Evolutionary conservation across 805 yeast genomes (phyloP), one percentile per base, ranked within the genome.

Genomic region (Nakazawaea populi): DNA sequence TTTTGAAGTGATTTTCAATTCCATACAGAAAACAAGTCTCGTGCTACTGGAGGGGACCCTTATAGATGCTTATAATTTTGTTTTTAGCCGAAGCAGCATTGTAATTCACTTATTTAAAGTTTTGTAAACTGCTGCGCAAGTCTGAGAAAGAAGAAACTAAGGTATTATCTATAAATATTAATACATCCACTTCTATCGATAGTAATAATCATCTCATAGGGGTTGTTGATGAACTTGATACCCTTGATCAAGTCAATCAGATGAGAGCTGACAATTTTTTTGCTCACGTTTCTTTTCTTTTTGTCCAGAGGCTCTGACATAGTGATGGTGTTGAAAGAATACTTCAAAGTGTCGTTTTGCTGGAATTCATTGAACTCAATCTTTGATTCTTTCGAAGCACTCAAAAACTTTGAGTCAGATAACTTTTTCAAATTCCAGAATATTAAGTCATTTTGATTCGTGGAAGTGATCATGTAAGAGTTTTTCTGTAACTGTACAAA

Each of bases 111-210:
- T 18, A 18, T 18, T 18, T 18, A 18, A 18, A 18, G 24, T 18
- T 18, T 18, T 18, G 24, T 18, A 18, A 18, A 18, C 24, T 18
- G 24, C 24, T 18, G 24, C 24, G 24, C 24, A 18, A 18, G 24
- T 18, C 24, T 18, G 3, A 18, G 24, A 18, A 18, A 18, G 24
- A 18, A 18, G 24, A 18, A 18, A 18, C 24, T 6, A n/a, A 9
- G 39, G 6, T 18, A 14, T 49, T 58, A 77, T 57, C 72, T 75
- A 62, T 79, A 85, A 2, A 87, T 76, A 60, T 81, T 80, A 34
- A 88, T 70, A 2, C 68, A 70, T 0, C 96, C 96, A 41, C 79
- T 74, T 51, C 89, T 68, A 56, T 87, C 95, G 2, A 70, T 89
- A 2, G 86, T 73, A 3, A 87, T 67, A 2, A 87, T 62, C 80